A percentile compares a stretch with the other conserved stretches of the same genome.
Evolutionary conservation across 495 filamentous ascomycete species (phyloP).

Genomic region (Podospora didyma): DNA sequence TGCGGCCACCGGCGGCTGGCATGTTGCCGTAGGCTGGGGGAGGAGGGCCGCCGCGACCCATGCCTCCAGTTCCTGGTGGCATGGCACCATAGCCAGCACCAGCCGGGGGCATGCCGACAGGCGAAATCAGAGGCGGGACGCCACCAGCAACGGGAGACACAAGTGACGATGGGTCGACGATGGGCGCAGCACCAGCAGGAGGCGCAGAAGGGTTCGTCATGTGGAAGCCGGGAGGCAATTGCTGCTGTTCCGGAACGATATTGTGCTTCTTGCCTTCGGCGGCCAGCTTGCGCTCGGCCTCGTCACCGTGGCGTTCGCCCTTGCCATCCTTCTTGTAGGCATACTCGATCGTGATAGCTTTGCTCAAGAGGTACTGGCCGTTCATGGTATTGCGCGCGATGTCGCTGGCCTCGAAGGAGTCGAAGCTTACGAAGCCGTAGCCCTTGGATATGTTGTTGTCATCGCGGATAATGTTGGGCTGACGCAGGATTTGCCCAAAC

Average conservation of each 20-base stretch:
- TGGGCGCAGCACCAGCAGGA: slow-evolving; percentile 6
- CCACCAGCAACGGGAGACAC: neutral
- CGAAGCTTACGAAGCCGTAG: slow-evolving; percentile 94
- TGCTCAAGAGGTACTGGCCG: slow-evolving; percentile 95
- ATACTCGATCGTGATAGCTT: slow-evolving; percentile 92
- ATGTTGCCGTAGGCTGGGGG: slow-evolving; percentile 22
- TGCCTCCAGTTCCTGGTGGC: slow-evolving; percentile 42
- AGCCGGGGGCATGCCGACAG: slow-evolving; percentile 24
- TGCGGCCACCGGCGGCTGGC: slow-evolving; percentile 21
- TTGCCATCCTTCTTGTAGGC: slow-evolving; percentile 99
- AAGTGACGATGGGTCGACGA: slow-evolving; percentile 6
- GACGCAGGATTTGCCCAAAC: slow-evolving; percentile 77
- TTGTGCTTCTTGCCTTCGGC: slow-evolving; percentile 93
- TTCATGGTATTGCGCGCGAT: slow-evolving; percentile 91
- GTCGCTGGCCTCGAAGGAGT: slow-evolving; percentile 91
- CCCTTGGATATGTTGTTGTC: slow-evolving; percentile 89
- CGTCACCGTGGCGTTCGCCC: slow-evolving; percentile 91
- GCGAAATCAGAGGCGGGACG: neutral
- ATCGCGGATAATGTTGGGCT: slow-evolving; percentile 92
- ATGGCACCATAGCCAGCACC: slow-evolving; percentile 25
- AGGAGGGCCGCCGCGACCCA: slow-evolving; percentile 26
- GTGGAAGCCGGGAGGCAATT: slow-evolving; percentile 53
- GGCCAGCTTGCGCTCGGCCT: slow-evolving; percentile 89
- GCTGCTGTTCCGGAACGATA: slow-evolving; percentile 66
- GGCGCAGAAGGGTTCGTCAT: slow-evolving; percentile 31